Evolutionary conservation across 805 yeast genomes (phyloP).

Genomic region (Kluyveromyces wickerhamii): DNA sequence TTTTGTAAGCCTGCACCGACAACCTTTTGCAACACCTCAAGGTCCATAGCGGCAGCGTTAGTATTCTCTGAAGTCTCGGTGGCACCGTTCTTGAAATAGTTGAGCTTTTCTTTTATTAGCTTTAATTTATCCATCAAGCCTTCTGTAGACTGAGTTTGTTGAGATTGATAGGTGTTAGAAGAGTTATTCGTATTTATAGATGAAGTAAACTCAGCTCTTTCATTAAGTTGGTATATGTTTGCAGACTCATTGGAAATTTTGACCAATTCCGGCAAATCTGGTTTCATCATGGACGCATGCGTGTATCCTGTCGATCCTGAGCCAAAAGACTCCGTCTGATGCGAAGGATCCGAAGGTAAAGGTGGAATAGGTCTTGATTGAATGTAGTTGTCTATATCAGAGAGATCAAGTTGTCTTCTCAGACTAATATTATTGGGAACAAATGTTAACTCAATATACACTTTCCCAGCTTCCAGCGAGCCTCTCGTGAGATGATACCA

Average conservation of each 20-base stretch:
- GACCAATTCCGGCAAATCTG: background rate
- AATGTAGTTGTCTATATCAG: background rate
- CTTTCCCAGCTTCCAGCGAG: conserved; percentile 69
- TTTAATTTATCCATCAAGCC: conserved; percentile 30
- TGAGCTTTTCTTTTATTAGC: conserved; percentile 28
- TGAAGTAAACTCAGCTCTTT: background rate
- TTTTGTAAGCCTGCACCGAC: conserved; percentile 22
- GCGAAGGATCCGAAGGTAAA: conserved; percentile 20
- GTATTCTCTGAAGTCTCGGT: conserved; percentile 11
- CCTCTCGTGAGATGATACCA: conserved; percentile 73
- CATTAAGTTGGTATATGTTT: background rate
- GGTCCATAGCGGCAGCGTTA: conserved; percentile 21
- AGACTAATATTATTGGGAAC: conserved; percentile 41
- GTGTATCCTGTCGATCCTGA: background rate
- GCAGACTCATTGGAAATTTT: background rate
- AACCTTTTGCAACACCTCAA: conserved; percentile 31
- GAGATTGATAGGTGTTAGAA: conserved; percentile 15
- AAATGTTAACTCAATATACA: conserved; percentile 87
- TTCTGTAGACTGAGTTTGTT: conserved; percentile 20
- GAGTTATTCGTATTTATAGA: conserved; percentile 22
- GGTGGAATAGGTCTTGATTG: conserved; percentile 26
- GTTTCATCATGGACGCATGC: background rate
- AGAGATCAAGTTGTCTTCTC: background rate
- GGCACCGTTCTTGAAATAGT: conserved; percentile 25
- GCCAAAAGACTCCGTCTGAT: background rate